phyloP scores from a whole-genome alignment of 2,329 filamentous ascomycete species.

The Aspergillus luchuensis region DNA sequence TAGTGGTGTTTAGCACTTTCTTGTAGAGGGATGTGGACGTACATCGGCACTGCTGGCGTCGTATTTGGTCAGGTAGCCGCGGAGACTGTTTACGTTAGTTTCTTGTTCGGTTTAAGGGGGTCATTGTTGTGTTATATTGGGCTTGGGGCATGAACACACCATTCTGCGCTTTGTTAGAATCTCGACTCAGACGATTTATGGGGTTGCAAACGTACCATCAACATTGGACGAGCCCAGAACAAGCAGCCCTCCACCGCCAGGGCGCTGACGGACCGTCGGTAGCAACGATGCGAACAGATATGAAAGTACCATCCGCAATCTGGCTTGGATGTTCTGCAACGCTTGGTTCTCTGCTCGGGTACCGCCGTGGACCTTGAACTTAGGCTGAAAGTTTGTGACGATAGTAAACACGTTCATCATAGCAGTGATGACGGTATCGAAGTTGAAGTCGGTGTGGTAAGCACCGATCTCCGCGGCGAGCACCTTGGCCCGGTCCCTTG shows the following conservation, averaged over 20 bases:
- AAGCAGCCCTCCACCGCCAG: constrained; percentile 61
- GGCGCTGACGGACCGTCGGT: constrained; percentile 59
- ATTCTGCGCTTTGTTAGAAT: constrained; percentile 28
- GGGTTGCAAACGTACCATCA: constrained; percentile 39
- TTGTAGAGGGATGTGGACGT: constrained; percentile 29
- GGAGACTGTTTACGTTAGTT: constrained; percentile 42
- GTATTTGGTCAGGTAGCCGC: constrained; percentile 70
- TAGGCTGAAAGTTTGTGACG: constrained; percentile 62
- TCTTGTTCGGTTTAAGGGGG: neutral
- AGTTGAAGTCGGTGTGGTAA: constrained; percentile 73
- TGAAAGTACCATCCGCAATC: constrained; percentile 65
- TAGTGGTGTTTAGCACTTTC: constrained; percentile 2
- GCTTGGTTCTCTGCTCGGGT: constrained; percentile 63
- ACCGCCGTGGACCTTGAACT: constrained; percentile 67
- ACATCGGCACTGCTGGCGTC: constrained; percentile 61
- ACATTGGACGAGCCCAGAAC: constrained; percentile 71
- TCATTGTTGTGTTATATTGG: neutral
- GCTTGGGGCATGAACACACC: constrained; percentile 20
- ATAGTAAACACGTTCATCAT: constrained; percentile 61
- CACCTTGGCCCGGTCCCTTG: constrained; percentile 64
- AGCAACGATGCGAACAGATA: constrained; percentile 67
- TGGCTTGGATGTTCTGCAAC: constrained; percentile 69
- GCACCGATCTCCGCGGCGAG: constrained; percentile 65
- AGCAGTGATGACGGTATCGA: constrained; percentile 67
- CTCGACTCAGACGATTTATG: neutral